Percentiles rank a stretch among this genome's conserved stretches.
Evolutionary conservation across 108 stramenopile species (phyloP).

Genomic region (Asterionellopsis glacialis): DNA sequence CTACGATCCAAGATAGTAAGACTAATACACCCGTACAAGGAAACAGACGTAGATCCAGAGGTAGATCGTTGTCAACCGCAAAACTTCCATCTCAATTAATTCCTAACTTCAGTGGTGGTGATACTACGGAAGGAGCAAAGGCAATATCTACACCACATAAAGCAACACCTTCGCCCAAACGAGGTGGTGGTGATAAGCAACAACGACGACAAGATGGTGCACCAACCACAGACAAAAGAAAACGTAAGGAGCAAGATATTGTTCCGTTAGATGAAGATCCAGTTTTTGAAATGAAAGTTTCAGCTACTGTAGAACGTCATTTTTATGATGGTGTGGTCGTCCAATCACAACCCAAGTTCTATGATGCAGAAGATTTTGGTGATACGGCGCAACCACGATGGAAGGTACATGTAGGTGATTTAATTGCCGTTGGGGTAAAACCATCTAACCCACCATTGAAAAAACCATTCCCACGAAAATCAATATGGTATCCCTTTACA

Average conservation of each 20-base stretch:
- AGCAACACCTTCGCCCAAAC: background rate
- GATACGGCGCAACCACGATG: constrained; percentile 5
- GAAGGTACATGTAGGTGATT: constrained; percentile 25
- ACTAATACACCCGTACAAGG: no score
- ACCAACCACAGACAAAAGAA: background rate
- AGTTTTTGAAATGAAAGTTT: no score
- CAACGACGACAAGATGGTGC: background rate
- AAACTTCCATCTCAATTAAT: no score
- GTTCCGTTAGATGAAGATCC: no score
- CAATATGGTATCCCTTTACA: constrained; percentile 24
- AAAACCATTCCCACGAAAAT: background rate
- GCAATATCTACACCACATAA: background rate
- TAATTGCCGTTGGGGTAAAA: constrained; percentile 20
- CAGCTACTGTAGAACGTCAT: no score
- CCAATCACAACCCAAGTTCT: background rate
- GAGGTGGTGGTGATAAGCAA: background rate
- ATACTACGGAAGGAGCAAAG: no score
- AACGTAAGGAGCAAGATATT: background rate
- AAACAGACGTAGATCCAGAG: no score
- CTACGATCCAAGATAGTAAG: no score
- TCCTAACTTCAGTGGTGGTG: no score
- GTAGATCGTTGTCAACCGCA: no score
- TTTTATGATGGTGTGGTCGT: no score
- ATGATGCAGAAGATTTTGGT: constrained; percentile 10
- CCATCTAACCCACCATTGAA: background rate